Evolutionary conservation across 2,329 filamentous ascomycete species (phyloP), one percentile per base, ranked within the genome.

Genomic region (Microascus cirrosus): DNA sequence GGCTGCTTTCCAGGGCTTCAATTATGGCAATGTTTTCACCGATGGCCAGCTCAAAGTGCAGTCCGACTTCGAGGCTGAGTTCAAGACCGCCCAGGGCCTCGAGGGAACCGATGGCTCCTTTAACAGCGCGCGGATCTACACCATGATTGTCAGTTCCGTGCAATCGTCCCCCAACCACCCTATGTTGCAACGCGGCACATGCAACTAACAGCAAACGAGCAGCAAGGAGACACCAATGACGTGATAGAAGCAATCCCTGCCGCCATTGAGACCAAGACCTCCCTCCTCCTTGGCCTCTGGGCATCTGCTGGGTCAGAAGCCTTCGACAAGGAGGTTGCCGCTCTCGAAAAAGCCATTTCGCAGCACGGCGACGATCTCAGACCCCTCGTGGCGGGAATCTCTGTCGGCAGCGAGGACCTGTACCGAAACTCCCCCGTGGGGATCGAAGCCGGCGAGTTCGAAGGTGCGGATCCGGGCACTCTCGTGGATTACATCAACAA

Each of bases 271-370:
- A 89, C 89, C 66, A 81, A 90, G 65, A 95, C 89, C 2, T 79
- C 80, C 51, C 80, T 96, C 28, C 80, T 96, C 12, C 82, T 96
- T 13, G 90, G 90, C 63, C 75, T 96, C 55, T 96, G 91, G 91
- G 83, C 84, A 11, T 93, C 89, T 0, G 84, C 77, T 53, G 85
- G 85, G 55, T 74, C 81, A 58, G 76, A 72, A 5, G 70, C 69
- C 24, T 85, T 95, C 70, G 73, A 79, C 69, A 88, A 90, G 68
- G 90, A 96, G 74, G 73, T 95, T 54, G 69, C 76, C 2, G 90
- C 90, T 15, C 78, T 96, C 54, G 81, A 81, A 69, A 73, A 77
- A 51, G 88, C 90, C 63, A 86, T 92, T 62, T 63, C 71, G 54
- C 76, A 83, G 66, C 91, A 90, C 69, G 89, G 89, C 59, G 71